Evolutionary conservation across 2,329 filamentous ascomycete genomes (phyloP), one percentile per base, ranked within the genome.

Genomic region (Camptophora hylomeconis): DNA sequence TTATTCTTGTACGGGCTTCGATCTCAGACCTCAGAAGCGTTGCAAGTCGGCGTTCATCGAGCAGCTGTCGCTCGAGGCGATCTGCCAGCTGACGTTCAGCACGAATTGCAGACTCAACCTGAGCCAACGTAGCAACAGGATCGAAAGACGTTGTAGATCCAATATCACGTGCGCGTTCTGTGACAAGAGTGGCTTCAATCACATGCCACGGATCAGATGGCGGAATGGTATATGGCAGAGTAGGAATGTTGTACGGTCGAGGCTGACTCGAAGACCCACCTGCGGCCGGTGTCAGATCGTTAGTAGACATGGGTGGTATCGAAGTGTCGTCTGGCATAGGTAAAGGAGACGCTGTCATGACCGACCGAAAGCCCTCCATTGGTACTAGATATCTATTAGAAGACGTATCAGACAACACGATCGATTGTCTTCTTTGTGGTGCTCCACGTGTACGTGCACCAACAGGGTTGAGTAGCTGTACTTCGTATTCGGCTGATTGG

Each of bases 291-390:
- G 24, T 36, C 11, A 36, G 20, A 11, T 35, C 28, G 17, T 33
- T 30, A 10, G 34, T 25, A 11, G 32, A 32, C 24, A 31, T 26
- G 23, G 17, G 13, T 8, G 36, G 20, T 2, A 20, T 18, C 2
- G 38, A 25, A 17, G 38, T 47, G 5, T 48, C 41, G 16, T 52
- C 43, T 18, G 50, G 47, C 7, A 58, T 42, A 11, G 55, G 56
- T 5, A 47, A 48, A 9, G 56, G 57, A 10, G 57, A 59, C 13
- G 53, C 45, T 14, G 55, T 56, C 49, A 55, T 54, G 35, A 51
- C 52, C 8, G 55, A 43, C 25, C 52, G 51, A 26, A 53, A 41
- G 25, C 38, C 50, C 5, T 54, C 46, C 24, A 52, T 49, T 13
- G 32, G 48, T 33, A 35, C 41, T 36, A 41, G 38, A 23, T 42